Base-by-base conservation (phyloP, 192 early-diverging fungal genomes). In the Piromyces sp. region DNA sequence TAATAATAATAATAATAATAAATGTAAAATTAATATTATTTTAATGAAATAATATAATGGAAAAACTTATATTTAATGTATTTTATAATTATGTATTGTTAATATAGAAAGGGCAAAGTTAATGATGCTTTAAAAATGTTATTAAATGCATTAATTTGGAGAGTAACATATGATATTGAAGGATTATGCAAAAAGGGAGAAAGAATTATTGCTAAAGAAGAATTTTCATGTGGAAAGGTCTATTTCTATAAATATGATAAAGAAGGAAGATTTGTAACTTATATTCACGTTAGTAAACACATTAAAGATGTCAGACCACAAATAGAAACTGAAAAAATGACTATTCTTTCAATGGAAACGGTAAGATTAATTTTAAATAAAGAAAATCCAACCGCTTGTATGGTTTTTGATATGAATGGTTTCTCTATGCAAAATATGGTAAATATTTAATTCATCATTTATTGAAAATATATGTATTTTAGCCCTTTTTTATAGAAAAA, bases 331-430 rank as follows among this genome's bases (percentile, higher is more conserved):
- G 51, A 68, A 68, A 68, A 68, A n/a, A 68, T 68, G 51, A 68
- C 51, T 0, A 68, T 68, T n/a, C 26, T 68, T n/a, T 68, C 51
- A 11, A 87, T 93, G 84, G 92, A 93, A 80, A 87, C 87, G 6
- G 87, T 86, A 14, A 89, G 92, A 33, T 80, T 88, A 68, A 33
- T 91, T 79, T 83, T 93, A 78, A 81, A 84, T 31, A 86, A 86
- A 40, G 89, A 89, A 0, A 87, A 83, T 78, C 89, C 91, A 79
- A 91, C 92, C 30, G 88, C 89, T 1, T 91, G 90, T 81, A 83
- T 96, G 81, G 86, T 96, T 26, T 95, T 96, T 82, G 94, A 96
- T 85, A 86, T 95, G 81, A 92, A 88, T 29, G 90, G 90, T 17
- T 94, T 96, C 82, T 87, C 91, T 26, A 80, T 96, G 83, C 82